Conservation (phyloP, 2,329 filamentous ascomycete genomes). For the Ilyonectria mors-panacis region DNA sequence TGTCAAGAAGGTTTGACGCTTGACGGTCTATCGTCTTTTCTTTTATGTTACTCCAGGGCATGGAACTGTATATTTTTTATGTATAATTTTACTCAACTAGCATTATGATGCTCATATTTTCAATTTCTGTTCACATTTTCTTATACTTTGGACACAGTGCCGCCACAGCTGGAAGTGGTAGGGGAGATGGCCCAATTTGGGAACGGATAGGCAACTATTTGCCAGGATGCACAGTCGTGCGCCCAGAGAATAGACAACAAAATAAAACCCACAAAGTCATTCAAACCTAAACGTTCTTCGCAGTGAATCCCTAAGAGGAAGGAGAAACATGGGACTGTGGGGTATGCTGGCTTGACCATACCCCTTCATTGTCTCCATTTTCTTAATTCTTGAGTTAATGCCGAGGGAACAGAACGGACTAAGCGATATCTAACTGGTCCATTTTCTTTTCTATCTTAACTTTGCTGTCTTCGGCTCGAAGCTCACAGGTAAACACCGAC, state of each 20-base stretch:
- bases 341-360: background rate
- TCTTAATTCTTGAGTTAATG: background rate
- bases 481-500: background rate
- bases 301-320: background rate
- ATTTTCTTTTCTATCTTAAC: background rate
- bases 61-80: conserved; percentile 19
- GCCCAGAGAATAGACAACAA: background rate
- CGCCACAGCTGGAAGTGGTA: background rate
- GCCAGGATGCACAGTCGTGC: background rate
- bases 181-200: background rate
- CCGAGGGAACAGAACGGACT: background rate
- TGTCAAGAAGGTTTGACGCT: conserved; percentile 11
- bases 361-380: background rate
- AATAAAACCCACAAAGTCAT: background rate
- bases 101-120: background rate
- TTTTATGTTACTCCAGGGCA: conserved; percentile 19
- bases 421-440: background rate
- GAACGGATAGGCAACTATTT: background rate
- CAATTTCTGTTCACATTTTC: background rate
- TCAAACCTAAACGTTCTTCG: background rate
- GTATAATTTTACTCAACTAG: conserved; percentile 18
- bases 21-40: conserved; percentile 13
- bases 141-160: background rate
- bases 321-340: background rate
- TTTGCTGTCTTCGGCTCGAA: conserved; percentile 5